phyloP scores from a whole-genome alignment of 2,329 filamentous ascomycete species.

The Colletotrichum truncatum region DNA sequence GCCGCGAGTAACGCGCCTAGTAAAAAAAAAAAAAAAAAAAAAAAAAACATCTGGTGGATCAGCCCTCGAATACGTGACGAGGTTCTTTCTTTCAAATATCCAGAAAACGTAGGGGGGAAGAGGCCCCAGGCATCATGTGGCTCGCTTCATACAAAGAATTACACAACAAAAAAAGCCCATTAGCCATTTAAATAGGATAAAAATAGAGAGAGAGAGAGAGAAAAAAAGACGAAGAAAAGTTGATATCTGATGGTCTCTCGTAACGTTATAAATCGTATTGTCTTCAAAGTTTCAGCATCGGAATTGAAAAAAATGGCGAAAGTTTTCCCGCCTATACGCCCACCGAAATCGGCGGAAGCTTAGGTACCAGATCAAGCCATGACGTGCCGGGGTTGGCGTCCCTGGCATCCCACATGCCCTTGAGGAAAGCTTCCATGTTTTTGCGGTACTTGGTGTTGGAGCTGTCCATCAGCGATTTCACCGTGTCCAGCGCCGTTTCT shows the following conservation, averaged over 20 bases:
- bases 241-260: conserved; percentile 2
- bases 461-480: conserved; percentile 26
- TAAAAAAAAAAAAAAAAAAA: too few species aligned
- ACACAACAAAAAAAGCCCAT: too few species aligned
- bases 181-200: background rate
- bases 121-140: background rate
- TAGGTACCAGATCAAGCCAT: conserved; percentile 19
- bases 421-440: conserved; percentile 16
- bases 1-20: background rate
- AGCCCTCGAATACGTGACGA: background rate
- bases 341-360: conserved; percentile 19
- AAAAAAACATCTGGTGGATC: background rate
- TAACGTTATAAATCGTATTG: background rate
- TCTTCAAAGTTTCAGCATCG: background rate
- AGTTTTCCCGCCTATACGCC: background rate
- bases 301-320: background rate
- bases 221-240: background rate
- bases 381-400: conserved; percentile 17
- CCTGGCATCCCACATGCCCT: conserved; percentile 6
- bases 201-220: background rate
- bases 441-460: conserved; percentile 15
- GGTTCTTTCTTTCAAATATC: background rate
- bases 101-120: background rate
- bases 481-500: background rate
- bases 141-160: background rate